These are phyloP conservation scores for Aspergillus ibericus DNA, from an alignment of 2,329 filamentous ascomycete genomes.

Conservation along the genomic window DNA sequence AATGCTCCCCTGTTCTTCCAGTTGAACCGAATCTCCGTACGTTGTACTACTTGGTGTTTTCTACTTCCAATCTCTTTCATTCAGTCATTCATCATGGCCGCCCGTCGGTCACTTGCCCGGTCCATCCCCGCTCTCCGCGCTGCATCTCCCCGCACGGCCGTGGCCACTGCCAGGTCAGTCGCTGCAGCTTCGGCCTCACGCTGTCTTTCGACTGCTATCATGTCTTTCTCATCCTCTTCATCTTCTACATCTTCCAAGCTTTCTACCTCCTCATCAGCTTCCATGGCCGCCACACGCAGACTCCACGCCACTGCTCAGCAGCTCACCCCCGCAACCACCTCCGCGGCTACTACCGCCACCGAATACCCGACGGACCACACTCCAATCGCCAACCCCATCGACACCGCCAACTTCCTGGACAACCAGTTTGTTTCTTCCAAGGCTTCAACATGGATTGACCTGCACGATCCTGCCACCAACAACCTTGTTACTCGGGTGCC, in stretches of 20 bases:
- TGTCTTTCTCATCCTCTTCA: conserved; percentile 23
- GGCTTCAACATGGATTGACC: conserved; percentile 62
- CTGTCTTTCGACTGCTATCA: conserved; percentile 24
- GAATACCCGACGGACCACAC: conserved; percentile 59
- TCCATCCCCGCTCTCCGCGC: conserved; percentile 42
- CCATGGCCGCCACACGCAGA: conserved; percentile 29
- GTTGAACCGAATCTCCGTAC: neutral
- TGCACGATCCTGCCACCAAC: conserved; percentile 66
- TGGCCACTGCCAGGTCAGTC: conserved; percentile 22
- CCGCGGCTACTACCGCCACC: conserved; percentile 50
- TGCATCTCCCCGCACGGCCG: conserved; percentile 36
- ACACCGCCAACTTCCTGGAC: conserved; percentile 65
- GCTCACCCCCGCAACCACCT: conserved; percentile 50
- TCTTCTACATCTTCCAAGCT: conserved; percentile 3
- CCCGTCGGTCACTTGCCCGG: conserved; percentile 37
- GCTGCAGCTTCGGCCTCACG: conserved; percentile 25
- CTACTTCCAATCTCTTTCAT: neutral
- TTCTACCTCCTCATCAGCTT: conserved; percentile 17
- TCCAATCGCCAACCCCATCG: conserved; percentile 54
- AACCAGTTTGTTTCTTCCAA: conserved; percentile 62
- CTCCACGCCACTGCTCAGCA: conserved; percentile 59
- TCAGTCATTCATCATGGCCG: conserved; percentile 33
- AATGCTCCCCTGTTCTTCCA: neutral
- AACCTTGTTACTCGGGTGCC: conserved; percentile 66
- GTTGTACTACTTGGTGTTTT: neutral